These are phyloP conservation scores for Penicillium parvum DNA, from an alignment of 495 filamentous ascomycete genomes.

Conservation along the genomic window DNA sequence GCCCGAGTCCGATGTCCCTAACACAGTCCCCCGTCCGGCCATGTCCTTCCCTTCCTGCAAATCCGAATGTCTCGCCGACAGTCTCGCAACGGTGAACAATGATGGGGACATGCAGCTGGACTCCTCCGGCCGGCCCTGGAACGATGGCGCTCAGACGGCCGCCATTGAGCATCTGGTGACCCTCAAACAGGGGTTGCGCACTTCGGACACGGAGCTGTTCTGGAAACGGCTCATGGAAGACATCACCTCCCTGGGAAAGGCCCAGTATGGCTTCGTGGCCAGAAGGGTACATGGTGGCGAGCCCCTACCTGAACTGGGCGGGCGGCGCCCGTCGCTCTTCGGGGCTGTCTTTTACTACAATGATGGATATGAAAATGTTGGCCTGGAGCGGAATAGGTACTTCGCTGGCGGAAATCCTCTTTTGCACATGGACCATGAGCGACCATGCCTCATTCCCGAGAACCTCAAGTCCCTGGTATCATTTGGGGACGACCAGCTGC, in stretches of 20 bases:
- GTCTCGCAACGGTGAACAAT: slow-evolving; percentile 35
- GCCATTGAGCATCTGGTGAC: slow-evolving; percentile 58
- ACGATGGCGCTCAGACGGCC: slow-evolving; percentile 51
- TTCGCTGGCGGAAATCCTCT: slow-evolving; percentile 60
- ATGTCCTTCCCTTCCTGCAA: slow-evolving; percentile 36
- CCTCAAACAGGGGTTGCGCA: slow-evolving; percentile 56
- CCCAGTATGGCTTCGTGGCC: slow-evolving; percentile 70
- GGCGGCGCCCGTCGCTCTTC: slow-evolving; percentile 55
- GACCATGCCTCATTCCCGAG: slow-evolving; percentile 68
- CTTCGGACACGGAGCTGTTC: slow-evolving; percentile 56
- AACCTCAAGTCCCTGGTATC: slow-evolving; percentile 54
- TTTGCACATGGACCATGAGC: slow-evolving; percentile 68
- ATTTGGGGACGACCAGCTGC: slow-evolving; percentile 57
- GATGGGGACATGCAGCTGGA: slow-evolving; percentile 49
- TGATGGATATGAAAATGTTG: slow-evolving; percentile 52
- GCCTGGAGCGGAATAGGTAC: slow-evolving; percentile 58
- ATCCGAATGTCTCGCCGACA: slow-evolving; percentile 43
- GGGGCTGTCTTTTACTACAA: slow-evolving; percentile 67
- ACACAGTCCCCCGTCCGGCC: slow-evolving; percentile 24
- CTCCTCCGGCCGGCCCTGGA: slow-evolving; percentile 43
- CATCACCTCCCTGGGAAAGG: slow-evolving; percentile 56
- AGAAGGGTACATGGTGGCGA: slow-evolving; percentile 62
- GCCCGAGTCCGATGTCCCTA: slow-evolving; percentile 36
- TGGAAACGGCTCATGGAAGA: slow-evolving; percentile 66
- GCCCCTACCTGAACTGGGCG: slow-evolving; percentile 33